Base-by-base conservation (phyloP, 768 basidiomycete genomes). In the Amanita phalloides region DNA sequence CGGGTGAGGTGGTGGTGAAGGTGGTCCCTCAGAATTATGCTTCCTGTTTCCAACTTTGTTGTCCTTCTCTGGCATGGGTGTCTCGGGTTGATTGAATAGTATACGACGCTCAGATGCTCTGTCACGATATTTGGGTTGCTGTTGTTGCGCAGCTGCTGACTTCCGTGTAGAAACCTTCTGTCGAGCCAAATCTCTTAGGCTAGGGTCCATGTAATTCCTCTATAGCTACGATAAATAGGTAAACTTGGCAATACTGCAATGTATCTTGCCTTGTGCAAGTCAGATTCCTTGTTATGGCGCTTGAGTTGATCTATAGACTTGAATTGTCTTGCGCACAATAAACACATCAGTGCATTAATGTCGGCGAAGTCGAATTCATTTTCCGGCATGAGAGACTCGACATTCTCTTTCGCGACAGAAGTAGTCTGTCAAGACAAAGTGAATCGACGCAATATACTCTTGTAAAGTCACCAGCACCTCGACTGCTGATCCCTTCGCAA, bases 311-410 rank as follows among this genome's bases (percentile, higher is more conserved):
- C 92, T 53, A 85, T 58, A 3, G 78, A 72, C 68, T 95, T 97
- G 79, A 99, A 93, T 62, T 94, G 89, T 28, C 96, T 78, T 37
- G 91, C 81, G 63, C 96, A 99, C 11, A 99, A 80, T 47, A 97
- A 66, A 64, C 96, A 98, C 49, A 84, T 86, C 58, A 90, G 68
- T 41, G 79, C 79, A 47, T 64, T 68, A 4, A 80, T 68, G 62
- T 98, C 92, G 45, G 87, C 81, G 58, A 88, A 95, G 61, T 92
- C 91, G 50, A 89, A 86, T 53, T 88, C 88, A 26, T 62, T 63
- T 61, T 87, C 82, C 13, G 66, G 57, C 4, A 69, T 68, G 23
- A 71, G 69, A 0, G 74, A 64, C 26, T 71, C 68, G 9, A 45
- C 51, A 1, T 63, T 55, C 32, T 45, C 60, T 30, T 55, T 51